These are phyloP conservation scores for Ogataea angusta DNA, from an alignment of 805 yeast species.

Conservation along the genomic window DNA sequence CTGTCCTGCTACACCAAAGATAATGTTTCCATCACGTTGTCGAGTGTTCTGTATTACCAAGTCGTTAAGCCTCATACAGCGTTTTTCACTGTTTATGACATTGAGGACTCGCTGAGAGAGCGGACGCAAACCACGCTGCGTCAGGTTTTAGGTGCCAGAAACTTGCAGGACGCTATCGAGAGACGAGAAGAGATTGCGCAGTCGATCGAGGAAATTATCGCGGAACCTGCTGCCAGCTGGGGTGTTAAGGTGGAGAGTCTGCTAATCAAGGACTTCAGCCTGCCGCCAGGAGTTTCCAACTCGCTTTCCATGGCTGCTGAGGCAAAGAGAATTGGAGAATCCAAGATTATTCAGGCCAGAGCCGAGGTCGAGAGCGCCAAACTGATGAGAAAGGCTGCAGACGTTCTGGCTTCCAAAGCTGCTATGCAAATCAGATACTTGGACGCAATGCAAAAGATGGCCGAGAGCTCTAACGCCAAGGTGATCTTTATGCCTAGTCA, in stretches of 20 bases:
- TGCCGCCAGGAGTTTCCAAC: constrained; percentile 52
- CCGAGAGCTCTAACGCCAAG: constrained; percentile 56
- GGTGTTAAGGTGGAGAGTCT: constrained; percentile 68
- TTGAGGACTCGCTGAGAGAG: constrained; percentile 55
- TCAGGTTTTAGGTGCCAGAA: constrained; percentile 65
- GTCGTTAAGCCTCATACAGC: constrained; percentile 68
- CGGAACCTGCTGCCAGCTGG: constrained; percentile 64
- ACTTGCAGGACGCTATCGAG: constrained; percentile 68
- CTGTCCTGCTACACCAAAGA: constrained; percentile 70
- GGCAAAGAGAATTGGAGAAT: constrained; percentile 71
- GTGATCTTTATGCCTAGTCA: constrained; percentile 70
- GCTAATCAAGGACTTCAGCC: constrained; percentile 60
- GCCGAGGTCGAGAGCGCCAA: constrained; percentile 77
- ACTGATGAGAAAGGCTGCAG: constrained; percentile 76
- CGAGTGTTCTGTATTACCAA: constrained; percentile 66
- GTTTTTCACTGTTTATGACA: constrained; percentile 51
- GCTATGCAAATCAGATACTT: constrained; percentile 77
- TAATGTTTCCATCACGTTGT: constrained; percentile 58
- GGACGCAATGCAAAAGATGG: constrained; percentile 78
- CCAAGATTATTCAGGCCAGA: constrained; percentile 69
- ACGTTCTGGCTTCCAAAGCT: constrained; percentile 66
- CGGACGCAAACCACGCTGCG: constrained; percentile 71
- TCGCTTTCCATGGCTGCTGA: constrained; percentile 73
- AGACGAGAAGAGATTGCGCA: constrained; percentile 69
- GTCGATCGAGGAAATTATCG: constrained; percentile 57